These are phyloP conservation scores for Endoconidiophora polonica DNA, from an alignment of 2,329 filamentous ascomycete species.

Conservation along the genomic window DNA sequence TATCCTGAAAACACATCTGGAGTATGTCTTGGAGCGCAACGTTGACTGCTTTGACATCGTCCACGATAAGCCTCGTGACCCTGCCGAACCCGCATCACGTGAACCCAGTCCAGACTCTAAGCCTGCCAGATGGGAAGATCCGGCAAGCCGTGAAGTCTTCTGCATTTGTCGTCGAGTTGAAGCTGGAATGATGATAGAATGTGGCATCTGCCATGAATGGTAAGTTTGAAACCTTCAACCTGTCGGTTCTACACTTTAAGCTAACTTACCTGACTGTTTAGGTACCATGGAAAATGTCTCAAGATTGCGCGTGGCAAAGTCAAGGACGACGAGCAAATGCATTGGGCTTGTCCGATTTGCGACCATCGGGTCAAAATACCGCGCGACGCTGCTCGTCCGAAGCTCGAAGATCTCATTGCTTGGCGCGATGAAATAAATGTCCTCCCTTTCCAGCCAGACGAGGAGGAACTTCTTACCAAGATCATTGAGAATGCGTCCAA, in stretches of 20 bases:
- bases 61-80: constrained; percentile 68
- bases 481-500: constrained; percentile 73
- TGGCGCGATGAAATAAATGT: constrained; percentile 70
- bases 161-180: constrained; percentile 90
- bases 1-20: constrained; percentile 87
- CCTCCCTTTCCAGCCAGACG: constrained; percentile 88
- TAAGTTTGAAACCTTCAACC: constrained; percentile 27
- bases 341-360: constrained; percentile 90
- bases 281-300: constrained; percentile 95
- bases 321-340: constrained; percentile 77
- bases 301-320: constrained; percentile 97
- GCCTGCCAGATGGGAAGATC: constrained; percentile 41
- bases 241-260: background rate
- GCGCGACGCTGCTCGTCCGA: constrained; percentile 85
- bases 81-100: constrained; percentile 80
- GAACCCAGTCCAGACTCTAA: constrained; percentile 48
- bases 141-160: constrained; percentile 63
- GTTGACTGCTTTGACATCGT: constrained; percentile 78
- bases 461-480: constrained; percentile 69
- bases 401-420: constrained; percentile 70
- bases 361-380: constrained; percentile 96
- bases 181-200: constrained; percentile 99
- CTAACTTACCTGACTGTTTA: constrained; percentile 20
- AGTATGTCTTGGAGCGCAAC: constrained; percentile 81
- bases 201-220: constrained; percentile 96